A percentile compares a stretch with the other conserved stretches of the same genome.
phyloP scores from a whole-genome alignment of 495 filamentous ascomycete species.

The Talaromyces proteolyticus region DNA sequence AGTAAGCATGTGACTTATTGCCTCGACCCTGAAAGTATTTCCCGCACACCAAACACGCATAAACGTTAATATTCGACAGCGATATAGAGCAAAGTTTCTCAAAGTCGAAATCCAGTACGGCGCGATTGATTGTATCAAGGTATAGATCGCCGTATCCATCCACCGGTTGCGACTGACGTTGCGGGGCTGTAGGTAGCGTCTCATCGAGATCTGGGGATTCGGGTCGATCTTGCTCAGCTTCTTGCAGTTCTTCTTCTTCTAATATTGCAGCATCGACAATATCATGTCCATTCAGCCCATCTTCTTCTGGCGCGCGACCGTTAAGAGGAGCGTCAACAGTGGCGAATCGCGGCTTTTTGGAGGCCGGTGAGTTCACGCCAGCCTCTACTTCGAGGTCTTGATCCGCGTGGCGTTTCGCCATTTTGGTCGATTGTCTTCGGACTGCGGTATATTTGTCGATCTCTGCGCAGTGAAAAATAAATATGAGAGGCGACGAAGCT shows the following conservation, averaged over 20 bases:
- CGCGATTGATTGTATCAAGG: slow-evolving; percentile 91
- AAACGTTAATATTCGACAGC: slow-evolving; percentile 96
- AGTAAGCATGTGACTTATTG: slow-evolving; percentile 92
- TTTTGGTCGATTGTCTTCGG: too few species aligned
- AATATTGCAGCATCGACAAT: slow-evolving; percentile 30
- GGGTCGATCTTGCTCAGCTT: slow-evolving; percentile 23
- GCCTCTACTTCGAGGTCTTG: slow-evolving; percentile 64
- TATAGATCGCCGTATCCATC: slow-evolving; percentile 95
- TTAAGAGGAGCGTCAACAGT: slow-evolving; percentile 36
- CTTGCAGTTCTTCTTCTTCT: slow-evolving; percentile 35
- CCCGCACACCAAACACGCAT: slow-evolving; percentile 94
- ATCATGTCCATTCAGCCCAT: slow-evolving; percentile 31
- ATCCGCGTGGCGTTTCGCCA: slow-evolving; percentile 75
- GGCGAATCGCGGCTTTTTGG: slow-evolving; percentile 69
- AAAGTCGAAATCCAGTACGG: slow-evolving; percentile 89
- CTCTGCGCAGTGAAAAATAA: too few species aligned
- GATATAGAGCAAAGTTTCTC: slow-evolving; percentile 96
- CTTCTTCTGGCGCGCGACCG: slow-evolving; percentile 23
- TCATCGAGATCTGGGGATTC: slow-evolving; percentile 32
- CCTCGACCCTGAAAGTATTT: slow-evolving; percentile 97
- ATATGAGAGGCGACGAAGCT: slow-evolving; percentile 11
- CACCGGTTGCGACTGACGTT: slow-evolving; percentile 68
- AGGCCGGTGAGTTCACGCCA: slow-evolving; percentile 58
- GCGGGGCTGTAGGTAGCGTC: slow-evolving; percentile 33
- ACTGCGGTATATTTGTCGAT: too few species aligned